Evolutionary conservation across 2,329 filamentous ascomycete genomes (phyloP).

Genomic region (Parastagonospora avenae): DNA sequence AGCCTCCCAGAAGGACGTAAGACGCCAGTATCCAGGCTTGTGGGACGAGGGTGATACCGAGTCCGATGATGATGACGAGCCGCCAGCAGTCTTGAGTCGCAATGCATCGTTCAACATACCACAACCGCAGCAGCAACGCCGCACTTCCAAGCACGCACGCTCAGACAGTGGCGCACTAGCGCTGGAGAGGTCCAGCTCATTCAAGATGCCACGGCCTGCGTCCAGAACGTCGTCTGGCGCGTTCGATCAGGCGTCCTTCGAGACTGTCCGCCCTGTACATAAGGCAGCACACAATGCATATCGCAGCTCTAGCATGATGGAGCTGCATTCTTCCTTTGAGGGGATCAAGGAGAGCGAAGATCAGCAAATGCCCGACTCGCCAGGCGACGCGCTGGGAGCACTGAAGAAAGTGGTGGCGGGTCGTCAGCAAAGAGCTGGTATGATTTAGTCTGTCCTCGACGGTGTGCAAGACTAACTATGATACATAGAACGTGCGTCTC

Average conservation of each 20-base stretch:
- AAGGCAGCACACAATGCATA: constrained; percentile 28
- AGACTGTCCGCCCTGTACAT: constrained; percentile 32
- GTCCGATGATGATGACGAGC: constrained; percentile 41
- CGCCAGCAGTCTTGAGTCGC: constrained; percentile 37
- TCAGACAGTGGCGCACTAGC: constrained; percentile 35
- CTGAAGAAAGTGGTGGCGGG: constrained; percentile 49
- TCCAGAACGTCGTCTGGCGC: constrained; percentile 36
- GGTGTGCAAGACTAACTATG: too few species aligned
- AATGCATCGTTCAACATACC: constrained; percentile 44
- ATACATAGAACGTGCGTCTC: constrained; percentile 34
- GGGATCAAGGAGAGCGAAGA: constrained; percentile 25
- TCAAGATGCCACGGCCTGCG: constrained; percentile 41
- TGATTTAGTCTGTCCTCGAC: not conserved
- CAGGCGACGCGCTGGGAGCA: constrained; percentile 48
- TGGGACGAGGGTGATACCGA: constrained; percentile 51
- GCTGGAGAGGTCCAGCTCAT: constrained; percentile 34
- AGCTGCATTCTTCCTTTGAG: constrained; percentile 34
- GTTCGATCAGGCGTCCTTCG: constrained; percentile 40
- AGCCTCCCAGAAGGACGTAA: constrained; percentile 31
- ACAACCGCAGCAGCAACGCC: constrained; percentile 35
- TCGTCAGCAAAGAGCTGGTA: constrained; percentile 44
- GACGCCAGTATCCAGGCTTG: constrained; percentile 51
- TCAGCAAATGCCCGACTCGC: constrained; percentile 36
- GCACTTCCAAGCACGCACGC: constrained; percentile 43
- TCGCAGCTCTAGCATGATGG: constrained; percentile 41